These are phyloP conservation scores for Trichosporon faecale DNA, from an alignment of 1,284 basidiomycete species.

Conservation along the genomic window DNA sequence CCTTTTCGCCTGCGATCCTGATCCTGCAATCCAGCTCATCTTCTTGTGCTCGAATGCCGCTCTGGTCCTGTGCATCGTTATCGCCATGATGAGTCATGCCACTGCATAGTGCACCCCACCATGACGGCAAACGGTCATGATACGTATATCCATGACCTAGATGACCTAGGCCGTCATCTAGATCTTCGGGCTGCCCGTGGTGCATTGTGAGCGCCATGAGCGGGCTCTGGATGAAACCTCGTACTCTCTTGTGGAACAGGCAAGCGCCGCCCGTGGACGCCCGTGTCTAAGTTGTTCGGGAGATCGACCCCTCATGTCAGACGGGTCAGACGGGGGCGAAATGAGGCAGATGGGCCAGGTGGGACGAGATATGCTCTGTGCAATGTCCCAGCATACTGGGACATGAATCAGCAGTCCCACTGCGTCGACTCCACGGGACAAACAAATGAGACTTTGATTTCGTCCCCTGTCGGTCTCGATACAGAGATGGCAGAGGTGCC, in stretches of 20 bases:
- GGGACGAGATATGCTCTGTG: not conserved
- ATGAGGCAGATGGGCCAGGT: too few species aligned
- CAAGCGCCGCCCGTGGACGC: not conserved
- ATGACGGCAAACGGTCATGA: not conserved
- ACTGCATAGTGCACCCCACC: not conserved
- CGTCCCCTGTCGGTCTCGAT: too few species aligned
- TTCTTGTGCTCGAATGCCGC: not conserved
- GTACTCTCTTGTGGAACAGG: not conserved
- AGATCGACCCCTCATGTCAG: too few species aligned
- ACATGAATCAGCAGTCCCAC: too few species aligned
- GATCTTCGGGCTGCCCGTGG: not conserved
- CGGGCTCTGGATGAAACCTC: not conserved
- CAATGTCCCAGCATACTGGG: not conserved
- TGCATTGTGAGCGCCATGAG: not conserved
- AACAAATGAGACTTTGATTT: constrained; percentile 11
- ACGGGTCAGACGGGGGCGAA: too few species aligned
- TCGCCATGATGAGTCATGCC: too few species aligned
- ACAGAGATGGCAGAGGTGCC: too few species aligned
- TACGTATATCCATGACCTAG: not conserved
- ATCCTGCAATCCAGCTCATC: not conserved
- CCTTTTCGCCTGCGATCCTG: not conserved
- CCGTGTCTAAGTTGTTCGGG: too few species aligned
- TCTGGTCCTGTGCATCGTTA: too few species aligned
- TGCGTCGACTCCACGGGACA: not conserved
- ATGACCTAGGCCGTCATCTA: too few species aligned